These are phyloP conservation scores for Phoma herbarum DNA, from an alignment of 2,329 filamentous ascomycete genomes.

Conservation along the genomic window DNA sequence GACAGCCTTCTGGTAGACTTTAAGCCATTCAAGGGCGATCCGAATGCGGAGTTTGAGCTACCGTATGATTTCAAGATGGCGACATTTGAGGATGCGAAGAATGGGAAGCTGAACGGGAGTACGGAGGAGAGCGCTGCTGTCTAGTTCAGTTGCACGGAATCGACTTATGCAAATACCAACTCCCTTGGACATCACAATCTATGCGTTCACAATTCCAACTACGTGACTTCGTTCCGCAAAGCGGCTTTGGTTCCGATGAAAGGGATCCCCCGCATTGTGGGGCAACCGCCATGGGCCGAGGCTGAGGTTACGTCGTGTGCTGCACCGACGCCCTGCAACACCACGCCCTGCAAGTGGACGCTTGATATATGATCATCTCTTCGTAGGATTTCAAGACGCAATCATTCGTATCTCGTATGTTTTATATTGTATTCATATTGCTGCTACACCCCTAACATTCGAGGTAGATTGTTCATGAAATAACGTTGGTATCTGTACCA, in stretches of 20 bases:
- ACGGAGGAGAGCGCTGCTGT: constrained; percentile 37
- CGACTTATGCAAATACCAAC: neutral
- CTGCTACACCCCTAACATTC: neutral
- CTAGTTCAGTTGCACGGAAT: neutral
- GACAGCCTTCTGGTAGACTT: constrained; percentile 68
- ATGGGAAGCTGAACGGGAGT: constrained; percentile 35
- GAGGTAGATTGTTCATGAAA: neutral
- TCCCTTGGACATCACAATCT: neutral
- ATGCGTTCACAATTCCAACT: neutral
- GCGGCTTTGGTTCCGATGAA: constrained; percentile 2
- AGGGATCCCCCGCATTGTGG: constrained; percentile 6
- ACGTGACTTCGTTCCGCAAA: constrained; percentile 1
- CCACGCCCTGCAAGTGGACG: constrained; percentile 6
- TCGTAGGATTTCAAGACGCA: too few relatives aligned
- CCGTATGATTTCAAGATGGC: constrained; percentile 61
- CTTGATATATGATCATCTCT: neutral
- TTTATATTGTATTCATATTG: neutral
- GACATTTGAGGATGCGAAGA: constrained; percentile 48
- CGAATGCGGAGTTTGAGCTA: constrained; percentile 63
- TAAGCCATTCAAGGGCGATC: constrained; percentile 59
- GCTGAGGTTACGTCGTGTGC: neutral
- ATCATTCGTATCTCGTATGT: neutral
- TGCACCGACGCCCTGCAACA: constrained; percentile 12
- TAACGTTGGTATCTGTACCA: neutral
- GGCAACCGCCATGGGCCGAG: constrained; percentile 5